Conservation (phyloP, 805 yeast genomes). For the Metschnikowia colocasiae region DNA sequence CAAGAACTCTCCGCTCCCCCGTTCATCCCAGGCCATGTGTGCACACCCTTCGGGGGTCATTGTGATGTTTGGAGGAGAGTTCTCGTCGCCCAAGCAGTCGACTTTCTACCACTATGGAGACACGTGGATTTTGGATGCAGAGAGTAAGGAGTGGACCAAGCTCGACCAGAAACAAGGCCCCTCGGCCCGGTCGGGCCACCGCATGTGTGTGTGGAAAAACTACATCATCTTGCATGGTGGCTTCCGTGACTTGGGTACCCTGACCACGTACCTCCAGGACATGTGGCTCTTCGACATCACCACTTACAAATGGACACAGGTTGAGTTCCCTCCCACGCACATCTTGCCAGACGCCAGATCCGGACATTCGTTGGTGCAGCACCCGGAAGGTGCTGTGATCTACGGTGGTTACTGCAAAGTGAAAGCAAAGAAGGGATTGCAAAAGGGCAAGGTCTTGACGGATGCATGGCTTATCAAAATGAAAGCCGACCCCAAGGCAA, state of each 20-base stretch:
- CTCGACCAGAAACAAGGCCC: conserved; percentile 76
- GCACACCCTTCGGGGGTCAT: conserved; percentile 88
- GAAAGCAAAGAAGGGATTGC: conserved; percentile 82
- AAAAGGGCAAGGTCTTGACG: conserved; percentile 82
- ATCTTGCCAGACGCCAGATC: conserved; percentile 86
- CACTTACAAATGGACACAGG: conserved; percentile 85
- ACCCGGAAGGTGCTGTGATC: conserved; percentile 74
- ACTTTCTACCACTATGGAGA: conserved; percentile 96
- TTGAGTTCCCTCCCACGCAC: conserved; percentile 80
- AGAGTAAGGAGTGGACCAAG: conserved; percentile 85
- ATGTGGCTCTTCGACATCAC: conserved; percentile 91
- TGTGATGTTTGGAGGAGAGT: conserved; percentile 92
- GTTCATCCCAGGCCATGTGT: conserved; percentile 92
- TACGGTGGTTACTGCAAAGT: conserved; percentile 96
- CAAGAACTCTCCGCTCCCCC: conserved; percentile 84
- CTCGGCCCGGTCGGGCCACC: conserved; percentile 85
- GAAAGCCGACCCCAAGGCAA: conserved; percentile 73
- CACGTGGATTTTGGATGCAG: conserved; percentile 88
- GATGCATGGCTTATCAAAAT: conserved; percentile 87
- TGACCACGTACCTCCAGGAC: conserved; percentile 80
- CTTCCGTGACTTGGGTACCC: conserved; percentile 81
- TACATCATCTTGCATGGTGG: conserved; percentile 86
- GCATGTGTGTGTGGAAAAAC: conserved; percentile 90
- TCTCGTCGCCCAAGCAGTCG: conserved; percentile 91
- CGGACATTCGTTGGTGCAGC: conserved; percentile 84